Base-by-base conservation (phyloP, 1,139 yeast genomes). In the Diutina sp. region DNA sequence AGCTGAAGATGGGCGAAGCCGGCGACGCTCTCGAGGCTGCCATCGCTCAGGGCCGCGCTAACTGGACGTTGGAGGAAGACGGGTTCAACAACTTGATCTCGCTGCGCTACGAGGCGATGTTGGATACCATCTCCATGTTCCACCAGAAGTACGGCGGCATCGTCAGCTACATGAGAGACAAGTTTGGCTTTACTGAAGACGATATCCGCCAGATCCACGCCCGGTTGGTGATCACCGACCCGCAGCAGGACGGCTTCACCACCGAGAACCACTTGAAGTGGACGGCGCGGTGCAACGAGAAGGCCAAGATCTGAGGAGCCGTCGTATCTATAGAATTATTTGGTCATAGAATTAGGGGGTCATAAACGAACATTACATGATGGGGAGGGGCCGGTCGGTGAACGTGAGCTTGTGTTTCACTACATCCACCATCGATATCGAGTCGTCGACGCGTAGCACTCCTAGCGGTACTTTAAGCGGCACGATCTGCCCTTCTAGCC, bases 41-140 rank as follows among this genome's bases (percentile, higher is more conserved):
- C 41, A 65, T 76, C 7, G 61, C 68, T 6, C 69, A 67, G 55
- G 79, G 79, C 3, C 67, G 79, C 58, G 58, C 64, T 50, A 63
- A 69, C 54, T 79, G 81, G 78, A 60, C 68, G 1, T 58, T 78
- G 25, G 78, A 74, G 58, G 68, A 69, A 21, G 78, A 78, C 53
- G 85, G 85, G 7, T 76, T 83, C 66, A 69, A 72, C 25, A 83
- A 83, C 63, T 71, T 88, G 67, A 71, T 85, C 57, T 80, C 89
- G 60, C 82, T 90, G 11, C 74, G 82, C 56, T 82, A 83, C 64
- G 95, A 87, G 62, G 83, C 90, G 2, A 86, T 88, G 93, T 69
- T 85, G 60, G 78, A 80, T 1, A 79, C 90, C 1, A 73, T 87
- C 46, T 80, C 74, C 25, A 64, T 75, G 59, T 66, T 83, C 61